These are phyloP conservation scores for Carex littledalei DNA, from an alignment of 176 grass and related monocot species.

Conservation along the genomic window DNA sequence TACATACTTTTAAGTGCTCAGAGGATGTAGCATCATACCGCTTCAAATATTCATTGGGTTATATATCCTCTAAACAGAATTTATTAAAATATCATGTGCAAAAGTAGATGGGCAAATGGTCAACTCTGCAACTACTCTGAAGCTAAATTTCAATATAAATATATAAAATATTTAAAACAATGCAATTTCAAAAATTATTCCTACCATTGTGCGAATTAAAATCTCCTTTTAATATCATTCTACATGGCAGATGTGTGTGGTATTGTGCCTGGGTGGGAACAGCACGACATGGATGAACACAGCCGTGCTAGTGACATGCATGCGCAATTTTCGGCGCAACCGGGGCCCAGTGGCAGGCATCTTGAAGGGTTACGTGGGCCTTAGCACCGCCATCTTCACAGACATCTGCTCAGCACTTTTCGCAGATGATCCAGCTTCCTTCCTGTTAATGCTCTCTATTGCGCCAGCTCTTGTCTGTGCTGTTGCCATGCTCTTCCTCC, in stretches of 20 bases:
- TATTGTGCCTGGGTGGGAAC: constrained; percentile 93
- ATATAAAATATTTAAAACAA: background rate
- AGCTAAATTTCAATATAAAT: background rate
- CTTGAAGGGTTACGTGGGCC: constrained; percentile 87
- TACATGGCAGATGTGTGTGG: constrained; percentile 71
- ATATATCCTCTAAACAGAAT: too few relatives aligned
- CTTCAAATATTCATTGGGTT: too few relatives aligned
- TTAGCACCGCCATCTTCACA: constrained; percentile 97
- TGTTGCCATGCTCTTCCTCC: constrained; percentile 84
- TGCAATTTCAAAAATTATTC: background rate
- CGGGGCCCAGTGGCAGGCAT: constrained; percentile 69
- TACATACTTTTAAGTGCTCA: too few relatives aligned
- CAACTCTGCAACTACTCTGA: background rate
- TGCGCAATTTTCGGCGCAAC: constrained; percentile 88
- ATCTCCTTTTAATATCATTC: background rate
- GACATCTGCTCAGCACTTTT: constrained; percentile 85
- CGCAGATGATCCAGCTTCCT: constrained; percentile 58
- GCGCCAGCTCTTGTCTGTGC: constrained; percentile 60
- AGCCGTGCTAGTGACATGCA: constrained; percentile 93
- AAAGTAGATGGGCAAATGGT: background rate
- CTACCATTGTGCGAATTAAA: background rate
- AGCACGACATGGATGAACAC: constrained; percentile 99
- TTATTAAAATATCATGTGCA: background rate
- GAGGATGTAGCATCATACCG: too few relatives aligned
- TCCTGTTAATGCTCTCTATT: constrained; percentile 84